phyloP scores from a whole-genome alignment of 2,329 filamentous ascomycete genomes.

The Cytospora leucostoma region DNA sequence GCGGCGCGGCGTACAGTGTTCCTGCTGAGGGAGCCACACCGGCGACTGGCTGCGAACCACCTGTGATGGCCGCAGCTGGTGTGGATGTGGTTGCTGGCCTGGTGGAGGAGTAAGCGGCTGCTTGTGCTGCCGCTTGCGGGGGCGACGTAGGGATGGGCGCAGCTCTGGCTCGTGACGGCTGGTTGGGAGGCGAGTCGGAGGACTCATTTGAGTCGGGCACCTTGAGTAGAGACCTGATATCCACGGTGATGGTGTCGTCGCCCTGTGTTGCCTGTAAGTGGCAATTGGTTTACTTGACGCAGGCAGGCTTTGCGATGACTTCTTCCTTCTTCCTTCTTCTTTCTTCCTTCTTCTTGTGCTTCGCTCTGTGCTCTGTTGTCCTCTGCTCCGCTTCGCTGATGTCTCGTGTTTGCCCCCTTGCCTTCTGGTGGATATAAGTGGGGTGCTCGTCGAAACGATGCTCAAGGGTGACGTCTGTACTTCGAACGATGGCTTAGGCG shows the following conservation, averaged over 20 bases:
- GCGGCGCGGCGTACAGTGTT: constrained; percentile 27
- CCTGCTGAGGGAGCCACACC: constrained; percentile 21
- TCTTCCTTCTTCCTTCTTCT: background rate
- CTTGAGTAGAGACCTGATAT: constrained; percentile 91
- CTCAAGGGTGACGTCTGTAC: constrained; percentile 12
- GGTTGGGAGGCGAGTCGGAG: constrained; percentile 49
- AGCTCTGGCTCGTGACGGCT: constrained; percentile 36
- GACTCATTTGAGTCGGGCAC: constrained; percentile 73
- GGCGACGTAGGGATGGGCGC: constrained; percentile 37
- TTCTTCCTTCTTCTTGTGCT: constrained; percentile 4
- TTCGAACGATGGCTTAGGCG: constrained; percentile 3
- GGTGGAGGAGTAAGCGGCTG: constrained; percentile 24
- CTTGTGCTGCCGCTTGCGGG: constrained; percentile 31
- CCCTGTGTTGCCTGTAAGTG: constrained; percentile 38
- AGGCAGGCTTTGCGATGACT: background rate
- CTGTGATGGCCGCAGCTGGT: constrained; percentile 24
- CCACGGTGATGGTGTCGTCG: constrained; percentile 71
- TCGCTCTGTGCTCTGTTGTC: constrained; percentile 14
- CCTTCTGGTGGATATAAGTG: constrained; percentile 13
- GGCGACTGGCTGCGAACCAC: constrained; percentile 23
- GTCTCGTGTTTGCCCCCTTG: constrained; percentile 17
- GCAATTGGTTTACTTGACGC: constrained; percentile 38
- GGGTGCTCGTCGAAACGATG: constrained; percentile 11
- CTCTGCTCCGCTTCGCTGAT: constrained; percentile 10
- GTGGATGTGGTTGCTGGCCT: constrained; percentile 20